These are phyloP conservation scores for Candida albicans DNA, from an alignment of 1,139 yeast species.

Conservation along the genomic window DNA sequence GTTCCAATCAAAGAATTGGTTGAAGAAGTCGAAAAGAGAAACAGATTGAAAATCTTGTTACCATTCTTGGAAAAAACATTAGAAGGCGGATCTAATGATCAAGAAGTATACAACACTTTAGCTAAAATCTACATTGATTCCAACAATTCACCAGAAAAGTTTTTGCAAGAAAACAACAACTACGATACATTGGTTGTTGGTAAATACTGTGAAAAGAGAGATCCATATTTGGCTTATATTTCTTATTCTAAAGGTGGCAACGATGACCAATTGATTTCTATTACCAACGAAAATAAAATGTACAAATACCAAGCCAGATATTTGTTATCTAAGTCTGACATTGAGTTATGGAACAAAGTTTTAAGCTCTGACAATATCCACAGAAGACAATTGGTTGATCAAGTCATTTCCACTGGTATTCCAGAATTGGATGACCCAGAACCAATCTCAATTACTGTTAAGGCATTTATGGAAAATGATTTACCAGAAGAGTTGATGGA, in stretches of 20 bases:
- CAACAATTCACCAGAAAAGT: conserved; percentile 95
- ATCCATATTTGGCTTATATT: conserved; percentile 95
- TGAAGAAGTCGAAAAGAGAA: conserved; percentile 93
- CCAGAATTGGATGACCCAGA: conserved; percentile 96
- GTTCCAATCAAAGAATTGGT: conserved; percentile 91
- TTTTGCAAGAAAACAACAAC: conserved; percentile 83
- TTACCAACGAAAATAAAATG: conserved; percentile 97
- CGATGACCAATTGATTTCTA: conserved; percentile 82
- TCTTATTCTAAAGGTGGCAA: conserved; percentile 95
- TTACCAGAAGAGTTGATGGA: conserved; percentile 92
- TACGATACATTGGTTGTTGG: conserved; percentile 95
- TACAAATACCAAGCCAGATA: conserved; percentile 98
- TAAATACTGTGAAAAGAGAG: conserved; percentile 98
- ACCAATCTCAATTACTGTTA: conserved; percentile 92
- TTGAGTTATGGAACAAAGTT: conserved; percentile 78
- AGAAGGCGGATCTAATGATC: conserved; percentile 85
- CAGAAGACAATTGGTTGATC: conserved; percentile 89
- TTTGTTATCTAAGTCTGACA: conserved; percentile 80
- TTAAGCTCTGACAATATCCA: conserved; percentile 74
- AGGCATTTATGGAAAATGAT: conserved; percentile 95
- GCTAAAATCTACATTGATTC: conserved; percentile 98
- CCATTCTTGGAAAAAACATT: conserved; percentile 92
- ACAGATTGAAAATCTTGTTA: conserved; percentile 83
- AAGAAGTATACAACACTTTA: conserved; percentile 88
- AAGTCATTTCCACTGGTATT: conserved; percentile 92